A percentile compares a stretch with the other conserved stretches of the same genome.
phyloP scores from a whole-genome alignment of 202 grass and related monocot genomes.

The Schoenoplectus triqueter region DNA sequence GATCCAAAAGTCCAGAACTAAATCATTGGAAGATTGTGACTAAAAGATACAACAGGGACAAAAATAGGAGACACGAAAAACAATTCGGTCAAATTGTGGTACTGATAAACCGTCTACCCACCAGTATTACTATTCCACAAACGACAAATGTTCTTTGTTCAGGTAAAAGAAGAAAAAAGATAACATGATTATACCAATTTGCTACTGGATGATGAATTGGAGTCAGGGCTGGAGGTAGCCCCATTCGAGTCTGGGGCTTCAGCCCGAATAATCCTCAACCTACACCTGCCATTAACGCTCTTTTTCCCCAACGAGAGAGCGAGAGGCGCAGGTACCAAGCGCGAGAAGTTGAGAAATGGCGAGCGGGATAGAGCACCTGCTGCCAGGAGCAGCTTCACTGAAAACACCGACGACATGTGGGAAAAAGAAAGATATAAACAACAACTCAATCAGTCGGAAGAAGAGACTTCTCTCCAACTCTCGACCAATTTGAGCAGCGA shows the following conservation, averaged over 20 bases:
- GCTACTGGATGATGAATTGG: constrained; percentile 14
- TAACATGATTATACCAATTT: constrained; percentile 23
- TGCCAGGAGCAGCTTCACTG: constrained; percentile 28
- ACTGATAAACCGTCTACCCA: background rate
- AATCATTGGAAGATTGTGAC: background rate
- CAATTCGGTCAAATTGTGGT: background rate
- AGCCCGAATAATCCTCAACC: constrained; percentile 32
- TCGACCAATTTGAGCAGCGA: background rate
- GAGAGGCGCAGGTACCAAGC: background rate
- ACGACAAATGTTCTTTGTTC: background rate
- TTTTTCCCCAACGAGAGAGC: constrained; percentile 1
- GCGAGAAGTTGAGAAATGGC: constrained; percentile 7
- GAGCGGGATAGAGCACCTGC: background rate
- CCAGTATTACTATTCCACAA: background rate
- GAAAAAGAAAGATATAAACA: background rate
- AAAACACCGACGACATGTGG: constrained; percentile 31
- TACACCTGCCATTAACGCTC: background rate
- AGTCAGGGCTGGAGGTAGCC: constrained; percentile 3
- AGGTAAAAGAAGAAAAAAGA: background rate
- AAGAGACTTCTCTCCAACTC: too few relatives aligned
- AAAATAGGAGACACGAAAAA: background rate
- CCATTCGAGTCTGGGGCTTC: constrained; percentile 7
- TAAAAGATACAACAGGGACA: background rate
- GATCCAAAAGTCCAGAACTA: background rate
- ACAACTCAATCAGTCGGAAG: background rate